A percentile compares a stretch with the other conserved stretches of the same genome.
Conservation (phyloP, 495 filamentous ascomycete genomes). For the Peziza echinospora region DNA sequence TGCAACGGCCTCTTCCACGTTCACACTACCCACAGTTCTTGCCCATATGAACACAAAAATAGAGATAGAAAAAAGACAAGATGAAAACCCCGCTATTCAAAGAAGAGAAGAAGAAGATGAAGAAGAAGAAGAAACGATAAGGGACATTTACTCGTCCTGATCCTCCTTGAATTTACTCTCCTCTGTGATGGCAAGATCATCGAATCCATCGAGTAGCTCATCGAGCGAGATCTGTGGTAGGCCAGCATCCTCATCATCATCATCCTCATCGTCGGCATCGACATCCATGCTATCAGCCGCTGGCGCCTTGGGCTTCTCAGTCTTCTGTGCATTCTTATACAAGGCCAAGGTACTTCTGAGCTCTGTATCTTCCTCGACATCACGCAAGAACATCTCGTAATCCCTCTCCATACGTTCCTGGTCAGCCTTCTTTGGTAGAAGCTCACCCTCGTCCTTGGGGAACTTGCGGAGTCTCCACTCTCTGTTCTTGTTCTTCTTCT, state of each 20-base stretch:
- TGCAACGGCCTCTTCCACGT: no score
- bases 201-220: constrained; percentile 74
- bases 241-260: constrained; percentile 35
- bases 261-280: constrained; percentile 3
- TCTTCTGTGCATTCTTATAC: constrained; percentile 46
- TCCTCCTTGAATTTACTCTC: no score
- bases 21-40: no score
- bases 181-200: constrained; percentile 50
- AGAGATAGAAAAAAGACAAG: no score
- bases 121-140: no score
- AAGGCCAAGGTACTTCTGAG: constrained; percentile 60
- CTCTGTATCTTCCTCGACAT: constrained; percentile 89
- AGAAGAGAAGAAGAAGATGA: no score
- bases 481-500: constrained; percentile 58
- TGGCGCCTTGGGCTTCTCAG: constrained; percentile 16
- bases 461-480: constrained; percentile 91
- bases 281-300: constrained; percentile 25
- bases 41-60: no score
- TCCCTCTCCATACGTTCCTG: constrained; percentile 67
- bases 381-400: constrained; percentile 90
- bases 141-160: no score
- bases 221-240: constrained; percentile 60
- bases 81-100: no score
- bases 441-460: constrained; percentile 64
- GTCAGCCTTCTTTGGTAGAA: constrained; percentile 58